A percentile compares a stretch with the other conserved stretches of the same genome.
Evolutionary conservation across 1,284 basidiomycete species (phyloP).

Genomic region (Boletus smithii): DNA sequence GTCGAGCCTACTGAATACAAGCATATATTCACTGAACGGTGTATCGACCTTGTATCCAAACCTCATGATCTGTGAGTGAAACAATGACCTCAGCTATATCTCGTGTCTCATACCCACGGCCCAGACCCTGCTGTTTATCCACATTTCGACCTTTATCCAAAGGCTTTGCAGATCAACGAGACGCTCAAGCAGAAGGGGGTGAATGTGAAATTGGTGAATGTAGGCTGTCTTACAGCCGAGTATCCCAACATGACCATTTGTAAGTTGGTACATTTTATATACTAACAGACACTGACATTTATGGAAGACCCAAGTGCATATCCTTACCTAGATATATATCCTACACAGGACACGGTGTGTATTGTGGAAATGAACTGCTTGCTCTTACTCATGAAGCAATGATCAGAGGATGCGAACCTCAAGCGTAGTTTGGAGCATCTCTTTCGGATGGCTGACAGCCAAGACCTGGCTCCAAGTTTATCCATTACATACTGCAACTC

Average conservation of each 20-base stretch:
- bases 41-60: conserved; percentile 17
- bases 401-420: conserved; percentile 8
- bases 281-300: conserved; percentile 9
- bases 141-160: conserved; percentile 31
- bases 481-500: conserved; percentile 15
- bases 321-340: conserved; percentile 47
- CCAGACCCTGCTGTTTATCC: conserved; percentile 32
- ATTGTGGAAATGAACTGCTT: not conserved
- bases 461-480: conserved; percentile 25
- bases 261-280: conserved; percentile 19
- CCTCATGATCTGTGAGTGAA: conserved; percentile 26
- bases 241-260: conserved; percentile 39
- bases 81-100: not conserved
- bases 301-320: conserved; percentile 40
- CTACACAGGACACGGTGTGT: conserved; percentile 22
- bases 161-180: conserved; percentile 8
- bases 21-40: not conserved
- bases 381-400: conserved; percentile 7
- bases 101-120: not conserved
- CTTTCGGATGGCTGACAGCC: conserved; percentile 23
- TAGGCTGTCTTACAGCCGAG: conserved; percentile 3
- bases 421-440: conserved; percentile 13
- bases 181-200: not conserved
- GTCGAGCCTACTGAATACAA: not conserved
- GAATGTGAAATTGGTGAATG: conserved; percentile 4